Evolutionary conservation across 768 basidiomycete genomes (phyloP).

Genomic region (Boletus rubescentipes): DNA sequence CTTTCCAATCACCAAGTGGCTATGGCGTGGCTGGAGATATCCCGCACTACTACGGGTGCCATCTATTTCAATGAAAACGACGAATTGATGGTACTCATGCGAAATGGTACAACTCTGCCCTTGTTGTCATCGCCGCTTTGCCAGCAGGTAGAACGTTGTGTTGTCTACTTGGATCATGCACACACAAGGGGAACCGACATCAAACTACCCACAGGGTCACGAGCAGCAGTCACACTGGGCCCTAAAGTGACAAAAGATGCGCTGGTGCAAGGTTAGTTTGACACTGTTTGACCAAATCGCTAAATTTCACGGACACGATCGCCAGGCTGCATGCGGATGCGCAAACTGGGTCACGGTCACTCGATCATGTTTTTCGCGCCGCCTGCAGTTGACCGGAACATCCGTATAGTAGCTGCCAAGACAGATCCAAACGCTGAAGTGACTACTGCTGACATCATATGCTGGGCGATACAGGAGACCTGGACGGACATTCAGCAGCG

Average conservation of each 20-base stretch:
- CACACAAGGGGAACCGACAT: slow-evolving; percentile 40
- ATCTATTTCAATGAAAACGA: too few species aligned
- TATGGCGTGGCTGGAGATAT: slow-evolving; percentile 37
- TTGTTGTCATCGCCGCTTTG: slow-evolving; percentile 29
- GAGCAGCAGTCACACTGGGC: slow-evolving; percentile 37
- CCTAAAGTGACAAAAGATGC: slow-evolving; percentile 36
- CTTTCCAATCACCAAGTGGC: too few species aligned
- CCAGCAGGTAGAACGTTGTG: slow-evolving; percentile 29
- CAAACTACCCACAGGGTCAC: slow-evolving; percentile 30
- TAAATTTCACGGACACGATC: neutral
- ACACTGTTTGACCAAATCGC: neutral
- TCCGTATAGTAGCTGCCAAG: slow-evolving; percentile 27
- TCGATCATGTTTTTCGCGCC: slow-evolving; percentile 47
- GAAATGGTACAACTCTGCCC: slow-evolving; percentile 18
- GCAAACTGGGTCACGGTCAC: slow-evolving; percentile 44
- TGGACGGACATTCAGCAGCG: too few species aligned
- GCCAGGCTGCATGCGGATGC: slow-evolving; percentile 52
- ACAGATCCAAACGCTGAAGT: neutral
- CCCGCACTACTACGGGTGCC: slow-evolving; percentile 16
- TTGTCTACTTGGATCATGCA: slow-evolving; percentile 39
- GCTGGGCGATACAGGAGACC: too few species aligned
- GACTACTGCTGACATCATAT: too few species aligned
- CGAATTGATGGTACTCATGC: slow-evolving; percentile 28
- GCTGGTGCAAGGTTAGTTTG: slow-evolving; percentile 30
- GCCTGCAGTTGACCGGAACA: slow-evolving; percentile 35